Percentiles rank a stretch among this genome's conserved stretches.
These are phyloP conservation scores for Zygnema circumcarinatum DNA, from an alignment of 139 green algal genomes.

Conservation along the genomic window DNA sequence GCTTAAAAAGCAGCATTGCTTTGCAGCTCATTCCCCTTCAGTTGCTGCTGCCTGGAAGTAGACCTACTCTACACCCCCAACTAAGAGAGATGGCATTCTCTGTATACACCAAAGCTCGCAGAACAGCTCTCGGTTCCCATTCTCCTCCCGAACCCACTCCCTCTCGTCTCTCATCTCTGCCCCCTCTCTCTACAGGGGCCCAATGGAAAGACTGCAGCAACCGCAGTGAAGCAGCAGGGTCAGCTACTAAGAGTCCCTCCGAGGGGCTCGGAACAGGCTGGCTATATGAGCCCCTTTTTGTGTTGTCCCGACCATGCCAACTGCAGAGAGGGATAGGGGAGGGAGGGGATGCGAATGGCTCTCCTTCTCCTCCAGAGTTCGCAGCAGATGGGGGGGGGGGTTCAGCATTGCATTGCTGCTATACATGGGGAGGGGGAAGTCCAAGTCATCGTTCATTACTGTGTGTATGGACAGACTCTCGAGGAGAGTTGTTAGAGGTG, in stretches of 20 bases:
- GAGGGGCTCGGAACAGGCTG: not conserved
- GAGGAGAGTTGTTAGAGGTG: slow-evolving; percentile 7
- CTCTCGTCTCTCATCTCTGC: not conserved
- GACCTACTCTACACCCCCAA: not conserved
- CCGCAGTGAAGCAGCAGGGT: not conserved
- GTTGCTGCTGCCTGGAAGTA: not conserved
- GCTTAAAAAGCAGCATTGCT: not conserved
- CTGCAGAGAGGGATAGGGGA: not conserved
- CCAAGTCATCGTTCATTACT: not conserved
- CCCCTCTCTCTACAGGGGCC: not conserved
- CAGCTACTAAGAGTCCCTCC: not conserved
- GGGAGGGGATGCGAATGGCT: not conserved
- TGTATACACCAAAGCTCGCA: not conserved
- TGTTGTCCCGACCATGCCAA: not conserved
- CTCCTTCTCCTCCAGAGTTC: not conserved
- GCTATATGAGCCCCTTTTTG: slow-evolving; percentile 16
- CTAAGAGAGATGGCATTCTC: not conserved
- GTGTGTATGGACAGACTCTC: slow-evolving; percentile 13
- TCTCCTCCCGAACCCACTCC: not conserved
- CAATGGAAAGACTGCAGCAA: not conserved
- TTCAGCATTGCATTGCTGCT: slow-evolving; percentile 14
- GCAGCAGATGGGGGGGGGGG: not conserved
- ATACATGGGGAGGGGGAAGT: slow-evolving; percentile 14
- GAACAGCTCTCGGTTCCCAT: not conserved
- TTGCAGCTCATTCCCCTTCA: not conserved